Conservation (phyloP, 495 filamentous ascomycete species). For the Immersiella caudata region DNA sequence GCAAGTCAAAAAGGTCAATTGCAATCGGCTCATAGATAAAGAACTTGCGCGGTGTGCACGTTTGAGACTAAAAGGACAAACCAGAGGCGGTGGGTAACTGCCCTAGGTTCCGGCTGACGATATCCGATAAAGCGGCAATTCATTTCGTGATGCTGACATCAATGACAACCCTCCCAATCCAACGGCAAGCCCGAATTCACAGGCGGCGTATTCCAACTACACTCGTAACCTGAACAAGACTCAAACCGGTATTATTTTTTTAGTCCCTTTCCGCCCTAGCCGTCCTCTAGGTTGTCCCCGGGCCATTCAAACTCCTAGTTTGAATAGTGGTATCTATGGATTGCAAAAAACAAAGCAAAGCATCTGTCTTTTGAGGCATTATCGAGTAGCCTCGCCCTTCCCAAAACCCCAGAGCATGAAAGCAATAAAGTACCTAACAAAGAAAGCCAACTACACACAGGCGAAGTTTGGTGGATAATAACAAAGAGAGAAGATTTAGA, state of each 20-base stretch:
- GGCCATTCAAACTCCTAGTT: background rate
- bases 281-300: background rate
- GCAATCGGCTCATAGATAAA: no score
- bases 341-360: background rate
- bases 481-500: background rate
- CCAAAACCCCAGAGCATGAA: background rate
- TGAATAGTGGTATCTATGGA: slow-evolving; percentile 10
- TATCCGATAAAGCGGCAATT: background rate
- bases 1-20: no score
- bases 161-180: no score
- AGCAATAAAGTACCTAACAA: background rate
- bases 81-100: no score
- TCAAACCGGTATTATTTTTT: background rate
- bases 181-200: no score
- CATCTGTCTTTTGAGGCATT: slow-evolving; percentile 5
- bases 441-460: background rate
- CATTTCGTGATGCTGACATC: no score
- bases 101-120: background rate
- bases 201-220: no score
- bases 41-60: no score
- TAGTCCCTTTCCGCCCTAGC: background rate
- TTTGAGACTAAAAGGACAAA: no score
- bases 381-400: background rate
- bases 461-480: background rate
- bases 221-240: no score